phyloP scores from a whole-genome alignment of 2,329 filamentous ascomycete genomes.

The Fusarium napiforme region DNA sequence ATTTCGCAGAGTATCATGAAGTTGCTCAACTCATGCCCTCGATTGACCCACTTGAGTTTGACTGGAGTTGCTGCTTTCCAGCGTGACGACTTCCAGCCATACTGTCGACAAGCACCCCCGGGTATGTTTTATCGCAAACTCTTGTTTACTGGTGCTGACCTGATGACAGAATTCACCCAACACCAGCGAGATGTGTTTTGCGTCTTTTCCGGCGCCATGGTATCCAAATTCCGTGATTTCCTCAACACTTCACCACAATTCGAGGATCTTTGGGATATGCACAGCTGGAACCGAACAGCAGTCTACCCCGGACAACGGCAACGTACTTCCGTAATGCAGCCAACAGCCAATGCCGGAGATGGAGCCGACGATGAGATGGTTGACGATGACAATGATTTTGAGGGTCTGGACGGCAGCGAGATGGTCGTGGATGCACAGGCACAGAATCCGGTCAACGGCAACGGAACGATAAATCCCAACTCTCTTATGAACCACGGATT shows the following conservation, averaged over 20 bases:
- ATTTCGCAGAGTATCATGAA: slow-evolving; percentile 81
- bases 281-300: slow-evolving; percentile 22
- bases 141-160: slow-evolving; percentile 40
- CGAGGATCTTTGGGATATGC: slow-evolving; percentile 54
- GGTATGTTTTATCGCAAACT: slow-evolving; percentile 58
- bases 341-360: slow-evolving; percentile 39
- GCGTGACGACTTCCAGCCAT: slow-evolving; percentile 82
- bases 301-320: slow-evolving; percentile 7
- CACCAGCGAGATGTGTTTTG: slow-evolving; percentile 97
- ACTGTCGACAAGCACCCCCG: slow-evolving; percentile 85
- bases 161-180: slow-evolving; percentile 81
- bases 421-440: slow-evolving; percentile 51
- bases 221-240: slow-evolving; percentile 79
- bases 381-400: slow-evolving; percentile 59
- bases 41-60: slow-evolving; percentile 91
- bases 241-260: slow-evolving; percentile 70
- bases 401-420: slow-evolving; percentile 53
- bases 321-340: slow-evolving; percentile 16
- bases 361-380: slow-evolving; percentile 56
- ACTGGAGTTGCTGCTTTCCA: slow-evolving; percentile 94
- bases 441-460: slow-evolving; percentile 40
- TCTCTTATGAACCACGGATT: slow-evolving; percentile 18
- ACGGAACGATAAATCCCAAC: slow-evolving; percentile 12
- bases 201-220: slow-evolving; percentile 92
- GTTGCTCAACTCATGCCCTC: slow-evolving; percentile 89